Conservation (phyloP, 352 stramenopile species). For the Phytophthora pseudosyringae region DNA sequence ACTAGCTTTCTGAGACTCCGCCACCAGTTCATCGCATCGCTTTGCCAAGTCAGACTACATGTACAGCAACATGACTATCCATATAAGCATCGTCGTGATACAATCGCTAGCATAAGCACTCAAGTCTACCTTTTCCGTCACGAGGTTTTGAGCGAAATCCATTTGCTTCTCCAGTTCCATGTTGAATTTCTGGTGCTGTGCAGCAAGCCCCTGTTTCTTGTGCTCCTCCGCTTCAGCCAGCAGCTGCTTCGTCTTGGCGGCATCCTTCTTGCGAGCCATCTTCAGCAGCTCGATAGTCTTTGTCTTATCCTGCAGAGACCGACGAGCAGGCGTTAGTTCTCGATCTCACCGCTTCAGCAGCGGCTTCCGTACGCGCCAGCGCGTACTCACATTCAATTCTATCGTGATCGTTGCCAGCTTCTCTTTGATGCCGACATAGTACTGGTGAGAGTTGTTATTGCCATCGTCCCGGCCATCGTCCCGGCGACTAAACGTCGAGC, state of each 20-base stretch:
- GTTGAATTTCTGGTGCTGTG: conserved; percentile 65
- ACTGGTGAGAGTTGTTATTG: conserved; percentile 59
- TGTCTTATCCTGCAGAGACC: conserved; percentile 67
- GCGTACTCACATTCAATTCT: conserved; percentile 66
- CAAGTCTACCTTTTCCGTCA: conserved; percentile 68
- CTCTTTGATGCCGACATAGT: conserved; percentile 79
- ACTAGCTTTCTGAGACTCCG: conserved; percentile 69
- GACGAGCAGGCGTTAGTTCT: background rate
- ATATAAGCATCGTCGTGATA: background rate
- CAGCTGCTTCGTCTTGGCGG: conserved; percentile 65
- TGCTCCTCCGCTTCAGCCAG: conserved; percentile 56
- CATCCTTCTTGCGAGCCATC: conserved; percentile 77
- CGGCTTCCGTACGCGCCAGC: background rate
- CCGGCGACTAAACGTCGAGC: conserved; percentile 40
- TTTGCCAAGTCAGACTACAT: conserved; percentile 63
- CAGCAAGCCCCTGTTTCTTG: conserved; percentile 54
- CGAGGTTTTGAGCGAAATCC: conserved; percentile 80
- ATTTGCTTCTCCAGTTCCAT: conserved; percentile 85
- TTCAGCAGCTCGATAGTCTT: conserved; percentile 88
- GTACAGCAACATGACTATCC: background rate
- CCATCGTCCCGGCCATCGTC: conserved; percentile 23
- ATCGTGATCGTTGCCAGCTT: conserved; percentile 82
- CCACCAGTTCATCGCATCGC: conserved; percentile 76
- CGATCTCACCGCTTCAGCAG: background rate
- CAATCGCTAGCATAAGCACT: background rate